Evolutionary conservation across 73 alveolate species (phyloP).

Genomic region (Breviolum minutum): DNA sequence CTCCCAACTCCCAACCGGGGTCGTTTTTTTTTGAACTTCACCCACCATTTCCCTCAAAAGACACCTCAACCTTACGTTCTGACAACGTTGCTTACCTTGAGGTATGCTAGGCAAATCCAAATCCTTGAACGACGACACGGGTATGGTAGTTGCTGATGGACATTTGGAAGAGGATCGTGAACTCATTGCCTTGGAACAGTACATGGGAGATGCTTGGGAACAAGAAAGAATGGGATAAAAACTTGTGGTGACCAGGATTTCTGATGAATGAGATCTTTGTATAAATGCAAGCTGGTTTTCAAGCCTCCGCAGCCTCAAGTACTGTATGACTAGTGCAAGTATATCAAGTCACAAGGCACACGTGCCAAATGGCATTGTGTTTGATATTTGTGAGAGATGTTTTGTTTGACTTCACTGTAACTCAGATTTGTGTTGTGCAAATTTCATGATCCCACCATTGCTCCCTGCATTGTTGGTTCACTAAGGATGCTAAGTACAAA

Average conservation of each 20-base stretch:
- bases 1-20: too few relatives aligned
- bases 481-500: constrained; percentile 33
- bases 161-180: constrained; percentile 83
- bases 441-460: too few relatives aligned
- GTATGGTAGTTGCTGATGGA: constrained; percentile 77
- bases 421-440: too few relatives aligned
- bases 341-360: too few relatives aligned
- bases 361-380: neutral
- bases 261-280: neutral
- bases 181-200: constrained; percentile 67
- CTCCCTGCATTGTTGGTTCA: too few relatives aligned
- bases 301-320: too few relatives aligned
- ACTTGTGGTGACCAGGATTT: neutral
- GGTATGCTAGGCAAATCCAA: constrained; percentile 78
- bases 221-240: neutral
- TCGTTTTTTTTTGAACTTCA: too few relatives aligned
- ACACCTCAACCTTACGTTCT: too few relatives aligned
- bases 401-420: neutral
- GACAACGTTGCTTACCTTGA: neutral
- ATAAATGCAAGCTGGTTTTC: too few relatives aligned
- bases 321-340: too few relatives aligned
- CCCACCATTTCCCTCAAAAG: too few relatives aligned
- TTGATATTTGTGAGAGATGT: neutral
- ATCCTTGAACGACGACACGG: constrained; percentile 56
- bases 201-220: constrained; percentile 55